phyloP scores from a whole-genome alignment of 1,284 basidiomycete species.

The Mycena sp. region DNA sequence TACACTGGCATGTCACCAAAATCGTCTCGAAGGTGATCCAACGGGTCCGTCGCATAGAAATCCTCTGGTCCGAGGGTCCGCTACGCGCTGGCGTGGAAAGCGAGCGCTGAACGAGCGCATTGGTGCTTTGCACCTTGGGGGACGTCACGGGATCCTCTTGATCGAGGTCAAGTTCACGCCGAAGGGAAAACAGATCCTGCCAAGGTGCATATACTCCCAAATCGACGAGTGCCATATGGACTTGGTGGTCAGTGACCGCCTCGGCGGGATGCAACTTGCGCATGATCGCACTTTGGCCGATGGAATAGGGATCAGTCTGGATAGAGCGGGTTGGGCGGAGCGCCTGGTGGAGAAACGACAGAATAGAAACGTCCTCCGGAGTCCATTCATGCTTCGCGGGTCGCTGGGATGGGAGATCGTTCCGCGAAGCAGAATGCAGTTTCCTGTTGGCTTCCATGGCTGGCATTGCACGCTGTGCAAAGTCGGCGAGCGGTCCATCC shows the following conservation, averaged over 20 bases:
- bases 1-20: constrained; percentile 87
- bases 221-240: constrained; percentile 58
- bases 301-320: constrained; percentile 72
- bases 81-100: constrained; percentile 34
- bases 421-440: constrained; percentile 41
- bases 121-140: constrained; percentile 39
- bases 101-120: constrained; percentile 46
- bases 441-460: constrained; percentile 51
- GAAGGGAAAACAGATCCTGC: constrained; percentile 66
- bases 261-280: constrained; percentile 61
- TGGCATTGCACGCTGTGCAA: constrained; percentile 64
- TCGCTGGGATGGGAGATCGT: constrained; percentile 46
- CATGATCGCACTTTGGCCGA: constrained; percentile 67
- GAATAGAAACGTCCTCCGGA: constrained; percentile 67
- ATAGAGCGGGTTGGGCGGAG: constrained; percentile 65
- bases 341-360: constrained; percentile 73
- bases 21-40: constrained; percentile 82
- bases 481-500: constrained; percentile 57
- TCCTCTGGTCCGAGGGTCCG: constrained; percentile 61
- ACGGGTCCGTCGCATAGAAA: constrained; percentile 64
- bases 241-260: constrained; percentile 46
- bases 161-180: constrained; percentile 42
- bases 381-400: constrained; percentile 58
- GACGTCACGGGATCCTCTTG: constrained; percentile 47
- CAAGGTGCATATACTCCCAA: constrained; percentile 80